Base-by-base conservation (phyloP, 192 early-diverging fungal species). In the Gonapodya prolifera region DNA sequence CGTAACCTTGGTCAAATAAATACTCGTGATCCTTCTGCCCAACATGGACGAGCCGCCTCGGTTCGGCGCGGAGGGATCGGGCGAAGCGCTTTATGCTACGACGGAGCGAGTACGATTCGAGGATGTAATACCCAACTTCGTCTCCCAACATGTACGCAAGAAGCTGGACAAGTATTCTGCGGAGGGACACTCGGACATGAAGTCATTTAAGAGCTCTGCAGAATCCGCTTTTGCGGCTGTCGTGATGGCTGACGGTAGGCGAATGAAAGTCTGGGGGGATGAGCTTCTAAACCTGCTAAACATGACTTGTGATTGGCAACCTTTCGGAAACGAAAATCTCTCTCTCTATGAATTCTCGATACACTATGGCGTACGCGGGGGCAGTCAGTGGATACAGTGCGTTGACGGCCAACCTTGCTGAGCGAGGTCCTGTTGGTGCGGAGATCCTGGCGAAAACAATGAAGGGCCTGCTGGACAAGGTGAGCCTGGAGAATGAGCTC, bases 381-480 rank as follows among this genome's bases (percentile, higher is more conserved):
- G 8, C 23, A 61, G 45, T 87, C 8, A 83, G 82, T 36, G 86
- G 86, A 29, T 87, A 87, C 77, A 83, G 81, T 28, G 75, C 75
- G 35, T 70, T 87, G 18, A 82, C 86, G 16, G 77, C 86, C 0
- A 75, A 69, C 2, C 61, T 87, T 70, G 86, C 86, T 17, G 84
- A 87, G 75, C 69, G 78, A 32, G 86, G 86, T 1, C 80, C 84
- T 2, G 78, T 82, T 0, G 86, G 86, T 0, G 85, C 86, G 1
- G 84, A 86, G 61, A 31, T 87, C 23, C 75, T 87, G 33, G 73
- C 77, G 32, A 86, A 85, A 61, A 86, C 83, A 30, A 87, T 87
- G 86, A 87, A 87, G 45, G 82, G 78, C 8, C 86, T 84, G 77
- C 78, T 87, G 30, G 86, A 87, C 75, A 81, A 86, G 83, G 85